phyloP scores from a whole-genome alignment of 768 basidiomycete genomes.

The Boletus patriciae region DNA sequence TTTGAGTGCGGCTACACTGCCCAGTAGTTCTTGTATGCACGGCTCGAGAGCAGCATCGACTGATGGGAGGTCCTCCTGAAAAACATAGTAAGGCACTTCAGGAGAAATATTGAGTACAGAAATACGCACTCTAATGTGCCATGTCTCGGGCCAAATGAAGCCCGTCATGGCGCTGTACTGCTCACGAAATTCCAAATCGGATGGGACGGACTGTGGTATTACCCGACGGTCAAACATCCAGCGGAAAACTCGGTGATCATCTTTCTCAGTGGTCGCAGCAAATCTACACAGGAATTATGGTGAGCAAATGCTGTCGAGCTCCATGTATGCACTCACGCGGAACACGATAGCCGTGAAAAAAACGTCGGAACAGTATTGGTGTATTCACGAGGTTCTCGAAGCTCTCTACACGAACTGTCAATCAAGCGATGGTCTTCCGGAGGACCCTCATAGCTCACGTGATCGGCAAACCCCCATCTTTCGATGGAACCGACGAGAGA shows the following conservation, averaged over 20 bases:
- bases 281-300: neutral
- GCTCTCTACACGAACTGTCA: neutral
- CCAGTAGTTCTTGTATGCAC: conserved; percentile 1
- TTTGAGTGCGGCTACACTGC: neutral
- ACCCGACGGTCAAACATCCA: conserved; percentile 15
- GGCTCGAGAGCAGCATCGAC: conserved; percentile 13
- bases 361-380: neutral
- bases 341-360: neutral
- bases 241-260: conserved; percentile 1
- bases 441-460: neutral
- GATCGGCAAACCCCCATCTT: neutral
- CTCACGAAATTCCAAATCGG: conserved; percentile 1
- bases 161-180: conserved; percentile 1
- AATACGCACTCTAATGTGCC: conserved; percentile 3
- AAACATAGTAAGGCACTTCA: neutral
- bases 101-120: too few species aligned
- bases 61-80: conserved; percentile 5
- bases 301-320: neutral
- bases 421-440: neutral
- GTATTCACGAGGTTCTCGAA: neutral
- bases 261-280: conserved; percentile 1
- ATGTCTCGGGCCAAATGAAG: conserved; percentile 11
- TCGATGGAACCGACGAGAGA: neutral
- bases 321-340: neutral
- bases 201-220: conserved; percentile 2